Base-by-base conservation (phyloP, 805 yeast species). In the Kluyveromyces starmeri region DNA sequence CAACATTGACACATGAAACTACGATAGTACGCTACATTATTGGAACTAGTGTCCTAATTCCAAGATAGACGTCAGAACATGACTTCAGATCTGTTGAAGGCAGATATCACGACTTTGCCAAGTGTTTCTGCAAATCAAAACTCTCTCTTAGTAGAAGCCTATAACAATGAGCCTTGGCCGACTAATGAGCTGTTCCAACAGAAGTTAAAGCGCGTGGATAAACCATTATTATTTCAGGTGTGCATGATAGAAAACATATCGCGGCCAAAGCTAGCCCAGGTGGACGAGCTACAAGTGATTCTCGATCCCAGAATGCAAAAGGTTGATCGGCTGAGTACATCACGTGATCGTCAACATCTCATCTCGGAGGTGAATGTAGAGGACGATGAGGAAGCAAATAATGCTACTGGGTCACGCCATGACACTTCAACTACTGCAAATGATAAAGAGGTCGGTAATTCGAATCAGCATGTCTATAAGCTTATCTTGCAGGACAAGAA, bases 251-350 rank as follows among this genome's bases (percentile, higher is more conserved):
- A 66, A 44, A 76, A 79, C 55, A 60, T 72, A 1, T 61, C 77
- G 5, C 62, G 55, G 20, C 72, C 85, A 0, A 58, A 61, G 14
- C 49, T 71, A 14, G 54, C 62, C n/a, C 75, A 72, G 42, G 47
- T 77, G 3, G 89, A 80, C 41, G 70, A 66, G 5, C 59, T 81
- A 53, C 59, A 58, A 15, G 67, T 67, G 21, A 54, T 59, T 33
- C 57, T 69, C n/a, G 76, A 79, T 45, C 73, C 76, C 2, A 74
- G 71, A 41, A 66, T 63, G n/a, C 76, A 71, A 3, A 71, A 71
- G 11, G 75, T 72, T 2, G 89, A 79, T 52, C 55, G 78, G 17
- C 52, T 78, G 27, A 48, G 51, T 32, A 42, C 43, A 12, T 43
- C 50, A 6, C 42, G 48, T 10, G 43, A 43, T 32, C 34, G 22